These are phyloP conservation scores for Chamaecrista fasciculata DNA, from an alignment of 306 rosid genomes.

Conservation along the genomic window DNA sequence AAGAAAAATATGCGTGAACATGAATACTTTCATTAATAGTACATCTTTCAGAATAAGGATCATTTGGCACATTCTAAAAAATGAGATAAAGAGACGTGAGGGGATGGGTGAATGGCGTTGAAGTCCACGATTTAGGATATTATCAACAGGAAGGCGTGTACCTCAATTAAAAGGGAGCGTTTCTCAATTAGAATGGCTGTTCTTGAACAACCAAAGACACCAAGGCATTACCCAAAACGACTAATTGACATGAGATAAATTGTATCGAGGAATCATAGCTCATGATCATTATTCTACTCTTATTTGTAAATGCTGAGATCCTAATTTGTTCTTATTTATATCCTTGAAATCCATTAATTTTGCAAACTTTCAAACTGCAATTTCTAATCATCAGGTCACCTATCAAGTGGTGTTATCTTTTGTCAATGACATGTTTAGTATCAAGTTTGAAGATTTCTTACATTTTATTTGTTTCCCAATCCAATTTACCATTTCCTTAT, in stretches of 20 bases:
- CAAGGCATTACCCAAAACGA: neutral
- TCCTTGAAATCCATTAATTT: conserved; percentile 6
- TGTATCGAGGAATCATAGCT: neutral
- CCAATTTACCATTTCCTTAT: neutral
- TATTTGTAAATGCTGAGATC: neutral
- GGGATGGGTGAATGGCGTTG: neutral
- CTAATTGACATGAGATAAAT: conserved; percentile 13
- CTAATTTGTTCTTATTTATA: neutral
- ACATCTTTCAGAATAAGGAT: conserved; percentile 6
- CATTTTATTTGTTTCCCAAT: neutral
- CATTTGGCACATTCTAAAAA: neutral
- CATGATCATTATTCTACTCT: conserved; percentile 1
- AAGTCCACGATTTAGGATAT: conserved; percentile 12
- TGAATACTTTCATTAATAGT: neutral
- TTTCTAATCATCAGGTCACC: conserved; percentile 14
- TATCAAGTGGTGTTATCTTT: neutral
- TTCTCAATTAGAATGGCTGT: neutral
- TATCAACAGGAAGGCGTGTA: neutral
- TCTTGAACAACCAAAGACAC: neutral
- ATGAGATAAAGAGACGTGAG: conserved; percentile 13
- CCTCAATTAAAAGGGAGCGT: conserved; percentile 12
- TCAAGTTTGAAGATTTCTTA: neutral
- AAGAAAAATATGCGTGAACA: neutral
- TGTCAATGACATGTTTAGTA: neutral
- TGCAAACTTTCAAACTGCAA: conserved; percentile 9